phyloP scores from a whole-genome alignment of 129 eudicot species.

The Centaurea solstitialis region DNA sequence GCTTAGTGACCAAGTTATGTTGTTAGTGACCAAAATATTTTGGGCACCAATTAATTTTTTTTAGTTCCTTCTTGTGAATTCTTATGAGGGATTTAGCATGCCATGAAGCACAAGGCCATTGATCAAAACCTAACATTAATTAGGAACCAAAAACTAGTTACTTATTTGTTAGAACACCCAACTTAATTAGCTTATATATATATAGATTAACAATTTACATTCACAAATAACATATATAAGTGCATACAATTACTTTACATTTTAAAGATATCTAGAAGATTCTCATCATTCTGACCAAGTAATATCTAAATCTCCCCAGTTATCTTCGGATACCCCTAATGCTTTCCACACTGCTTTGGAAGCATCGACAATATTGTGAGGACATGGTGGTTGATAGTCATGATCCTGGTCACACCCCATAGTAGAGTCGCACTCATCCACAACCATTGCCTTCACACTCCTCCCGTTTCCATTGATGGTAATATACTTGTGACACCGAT shows the following conservation, averaged over 20 bases:
- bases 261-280: not conserved
- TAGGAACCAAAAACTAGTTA: too few relatives aligned
- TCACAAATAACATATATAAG: not conserved
- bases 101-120: too few relatives aligned
- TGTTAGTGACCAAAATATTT: too few relatives aligned
- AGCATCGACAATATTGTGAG: slow-evolving; percentile 31
- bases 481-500: slow-evolving; percentile 28
- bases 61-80: too few relatives aligned
- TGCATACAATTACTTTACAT: not conserved
- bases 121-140: too few relatives aligned
- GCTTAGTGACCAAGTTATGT: too few relatives aligned
- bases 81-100: too few relatives aligned
- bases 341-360: slow-evolving; percentile 35
- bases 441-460: slow-evolving; percentile 25
- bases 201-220: not conserved
- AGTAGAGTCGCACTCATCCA: slow-evolving; percentile 30
- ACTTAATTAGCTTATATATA: too few relatives aligned
- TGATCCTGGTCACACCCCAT: slow-evolving; percentile 31
- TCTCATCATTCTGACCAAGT: slow-evolving; percentile 10
- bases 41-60: too few relatives aligned
- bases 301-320: slow-evolving; percentile 30
- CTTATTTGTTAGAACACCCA: not conserved
- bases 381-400: slow-evolving; percentile 27
- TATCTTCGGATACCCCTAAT: slow-evolving; percentile 22
- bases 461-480: slow-evolving; percentile 18